A percentile compares a stretch with the other conserved stretches of the same genome.
These are phyloP conservation scores for Cryptococcus sp. DNA, from an alignment of 1,284 basidiomycete genomes.

Conservation along the genomic window DNA sequence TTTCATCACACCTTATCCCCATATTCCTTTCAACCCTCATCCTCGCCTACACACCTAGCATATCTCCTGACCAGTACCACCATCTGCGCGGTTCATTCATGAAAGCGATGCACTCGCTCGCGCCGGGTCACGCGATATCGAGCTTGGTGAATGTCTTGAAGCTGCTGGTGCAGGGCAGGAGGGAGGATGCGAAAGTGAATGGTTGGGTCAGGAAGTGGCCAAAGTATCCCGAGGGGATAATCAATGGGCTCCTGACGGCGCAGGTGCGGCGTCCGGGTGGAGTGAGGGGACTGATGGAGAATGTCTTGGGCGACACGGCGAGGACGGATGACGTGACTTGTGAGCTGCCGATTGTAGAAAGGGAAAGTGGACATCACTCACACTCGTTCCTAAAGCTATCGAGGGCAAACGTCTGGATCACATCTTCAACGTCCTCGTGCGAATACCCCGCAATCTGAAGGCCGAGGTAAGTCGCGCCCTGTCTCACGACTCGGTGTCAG, in stretches of 20 bases:
- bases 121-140: slow-evolving; percentile 30
- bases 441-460: slow-evolving; percentile 25
- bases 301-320: slow-evolving; percentile 36
- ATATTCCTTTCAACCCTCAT: slow-evolving; percentile 29
- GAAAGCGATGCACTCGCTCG: slow-evolving; percentile 12
- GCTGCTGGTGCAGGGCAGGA: slow-evolving; percentile 16
- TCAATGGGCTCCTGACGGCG: slow-evolving; percentile 28
- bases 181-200: slow-evolving; percentile 6
- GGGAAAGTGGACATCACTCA: background rate
- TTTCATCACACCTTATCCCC: slow-evolving; percentile 25
- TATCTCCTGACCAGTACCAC: slow-evolving; percentile 16
- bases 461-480: slow-evolving; percentile 18
- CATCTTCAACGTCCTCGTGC: slow-evolving; percentile 33
- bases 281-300: slow-evolving; percentile 38
- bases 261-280: slow-evolving; percentile 36
- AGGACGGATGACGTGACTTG: slow-evolving; percentile 22
- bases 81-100: slow-evolving; percentile 18
- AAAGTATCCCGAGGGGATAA: slow-evolving; percentile 27
- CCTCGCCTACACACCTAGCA: slow-evolving; percentile 35
- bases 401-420: slow-evolving; percentile 38
- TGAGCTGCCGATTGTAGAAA: slow-evolving; percentile 5
- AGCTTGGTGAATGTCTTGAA: slow-evolving; percentile 29
- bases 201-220: slow-evolving; percentile 38
- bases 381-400: slow-evolving; percentile 22
- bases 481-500: background rate